These are phyloP conservation scores for Rhynchosporium graminicola DNA, from an alignment of 2,329 filamentous ascomycete species.

Conservation along the genomic window DNA sequence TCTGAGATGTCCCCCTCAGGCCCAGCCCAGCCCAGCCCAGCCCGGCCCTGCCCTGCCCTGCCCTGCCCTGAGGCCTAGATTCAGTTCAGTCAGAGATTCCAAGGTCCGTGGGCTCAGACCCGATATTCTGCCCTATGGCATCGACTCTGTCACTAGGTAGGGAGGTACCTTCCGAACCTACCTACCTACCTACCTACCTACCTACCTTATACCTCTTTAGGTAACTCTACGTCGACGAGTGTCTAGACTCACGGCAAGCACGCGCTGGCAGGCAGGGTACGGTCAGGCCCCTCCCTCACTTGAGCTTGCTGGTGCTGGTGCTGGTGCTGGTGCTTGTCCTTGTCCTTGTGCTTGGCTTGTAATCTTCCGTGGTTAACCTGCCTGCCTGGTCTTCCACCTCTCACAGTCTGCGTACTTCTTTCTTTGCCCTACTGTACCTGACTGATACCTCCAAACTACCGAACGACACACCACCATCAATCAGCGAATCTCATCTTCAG, in stretches of 20 bases:
- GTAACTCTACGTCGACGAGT: too few species aligned
- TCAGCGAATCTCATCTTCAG: neutral
- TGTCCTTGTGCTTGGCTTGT: neutral
- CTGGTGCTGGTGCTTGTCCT: too few species aligned
- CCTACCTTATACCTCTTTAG: too few species aligned
- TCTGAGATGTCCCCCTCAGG: too few species aligned
- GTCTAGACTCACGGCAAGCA: too few species aligned
- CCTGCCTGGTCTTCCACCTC: neutral
- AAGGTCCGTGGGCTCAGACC: neutral
- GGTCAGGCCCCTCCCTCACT: neutral
- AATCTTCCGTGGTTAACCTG: constrained; percentile 5
- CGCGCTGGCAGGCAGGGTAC: neutral
- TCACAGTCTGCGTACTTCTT: neutral
- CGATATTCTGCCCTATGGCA: neutral
- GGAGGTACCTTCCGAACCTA: too few species aligned
- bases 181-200: too few species aligned
- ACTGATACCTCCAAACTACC: neutral
- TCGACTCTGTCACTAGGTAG: neutral
- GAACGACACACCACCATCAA: neutral
- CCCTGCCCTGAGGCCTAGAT: neutral
- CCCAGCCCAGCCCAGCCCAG: too few species aligned
- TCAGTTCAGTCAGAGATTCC: neutral
- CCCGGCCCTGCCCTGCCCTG: neutral
- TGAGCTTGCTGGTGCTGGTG: too few species aligned
- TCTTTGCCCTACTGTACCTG: neutral